Percentiles rank a stretch among this genome's conserved stretches.
phyloP scores from a whole-genome alignment of 768 basidiomycete species.

The Mycena rosella region DNA sequence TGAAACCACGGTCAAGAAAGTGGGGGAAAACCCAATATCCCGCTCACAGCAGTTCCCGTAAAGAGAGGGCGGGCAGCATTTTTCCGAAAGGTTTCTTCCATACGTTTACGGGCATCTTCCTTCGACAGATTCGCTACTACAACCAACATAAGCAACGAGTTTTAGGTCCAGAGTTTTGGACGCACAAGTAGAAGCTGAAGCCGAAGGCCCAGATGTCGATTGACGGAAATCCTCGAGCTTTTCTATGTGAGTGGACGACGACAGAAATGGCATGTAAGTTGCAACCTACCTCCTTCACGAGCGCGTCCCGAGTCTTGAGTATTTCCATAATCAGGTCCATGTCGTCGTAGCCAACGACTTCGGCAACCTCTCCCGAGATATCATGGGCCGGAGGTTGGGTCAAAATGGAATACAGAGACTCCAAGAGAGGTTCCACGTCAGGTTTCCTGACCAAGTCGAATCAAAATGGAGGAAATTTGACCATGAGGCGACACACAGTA shows the following conservation, averaged over 20 bases:
- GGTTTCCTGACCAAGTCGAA: slow-evolving; percentile 42
- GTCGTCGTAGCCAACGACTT: slow-evolving; percentile 87
- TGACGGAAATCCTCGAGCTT: slow-evolving; percentile 29
- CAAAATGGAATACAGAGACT: slow-evolving; percentile 54
- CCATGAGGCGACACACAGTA: slow-evolving; percentile 32
- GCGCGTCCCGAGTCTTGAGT: slow-evolving; percentile 63
- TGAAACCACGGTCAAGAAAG: slow-evolving; percentile 40
- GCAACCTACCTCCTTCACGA: slow-evolving; percentile 63
- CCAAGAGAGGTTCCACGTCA: slow-evolving; percentile 43
- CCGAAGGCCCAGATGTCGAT: slow-evolving; percentile 4
- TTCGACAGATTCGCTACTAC: slow-evolving; percentile 47
- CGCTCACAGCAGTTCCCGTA: slow-evolving; percentile 64
- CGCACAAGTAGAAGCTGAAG: slow-evolving; percentile 12
- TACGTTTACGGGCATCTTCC: slow-evolving; percentile 67
- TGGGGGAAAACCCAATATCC: not conserved
- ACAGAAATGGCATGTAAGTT: slow-evolving; percentile 6
- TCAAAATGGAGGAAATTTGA: not conserved
- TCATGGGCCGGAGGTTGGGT: slow-evolving; percentile 71
- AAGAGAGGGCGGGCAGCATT: slow-evolving; percentile 79
- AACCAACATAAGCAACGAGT: not conserved
- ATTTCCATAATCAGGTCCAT: slow-evolving; percentile 84
- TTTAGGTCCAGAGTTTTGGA: slow-evolving; percentile 1
- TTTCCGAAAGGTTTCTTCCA: slow-evolving; percentile 70
- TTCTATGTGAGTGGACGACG: not conserved
- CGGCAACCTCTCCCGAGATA: slow-evolving; percentile 82